phyloP scores from a whole-genome alignment of 129 eudicot genomes.

The Pseudognaphalium luteoalbum region DNA sequence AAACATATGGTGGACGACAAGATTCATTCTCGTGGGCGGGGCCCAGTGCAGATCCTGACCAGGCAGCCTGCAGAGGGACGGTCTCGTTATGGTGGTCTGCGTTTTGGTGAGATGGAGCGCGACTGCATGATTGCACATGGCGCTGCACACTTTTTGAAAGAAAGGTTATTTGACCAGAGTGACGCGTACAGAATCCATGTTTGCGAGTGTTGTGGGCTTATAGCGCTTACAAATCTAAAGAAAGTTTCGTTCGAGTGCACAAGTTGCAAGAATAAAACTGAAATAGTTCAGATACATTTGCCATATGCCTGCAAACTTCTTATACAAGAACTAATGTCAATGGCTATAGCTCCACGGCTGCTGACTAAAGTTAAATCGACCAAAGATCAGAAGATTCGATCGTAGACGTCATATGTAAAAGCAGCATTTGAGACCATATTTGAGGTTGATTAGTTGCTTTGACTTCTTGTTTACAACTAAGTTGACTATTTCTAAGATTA shows the following conservation, averaged over 20 bases:
- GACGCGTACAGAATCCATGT: conserved; percentile 61
- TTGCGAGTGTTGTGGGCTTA: conserved; percentile 50
- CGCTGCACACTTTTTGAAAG: conserved; percentile 70
- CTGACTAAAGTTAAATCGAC: conserved; percentile 35
- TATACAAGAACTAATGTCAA: conserved; percentile 62
- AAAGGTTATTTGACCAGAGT: conserved; percentile 84
- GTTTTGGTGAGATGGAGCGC: conserved; percentile 98
- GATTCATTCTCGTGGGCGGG: conserved; percentile 92
- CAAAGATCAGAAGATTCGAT: conserved; percentile 23
- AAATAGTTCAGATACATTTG: conserved; percentile 60
- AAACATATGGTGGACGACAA: conserved; percentile 90
- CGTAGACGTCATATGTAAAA: background rate
- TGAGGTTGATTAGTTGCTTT: background rate
- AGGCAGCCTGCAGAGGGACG: conserved; percentile 94
- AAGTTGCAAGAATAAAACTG: conserved; percentile 64
- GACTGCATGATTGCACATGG: conserved; percentile 96
- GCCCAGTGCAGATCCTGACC: conserved; percentile 80
- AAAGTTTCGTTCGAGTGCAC: conserved; percentile 48
- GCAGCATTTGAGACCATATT: background rate
- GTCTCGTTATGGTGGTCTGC: conserved; percentile 82
- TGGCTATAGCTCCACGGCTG: conserved; percentile 58
- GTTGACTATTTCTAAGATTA: background rate
- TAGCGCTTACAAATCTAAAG: conserved; percentile 51
- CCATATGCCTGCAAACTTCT: conserved; percentile 60
- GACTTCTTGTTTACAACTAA: background rate